These are phyloP conservation scores for Elongisporangium senticosum DNA, from an alignment of 352 stramenopile species.

Conservation along the genomic window DNA sequence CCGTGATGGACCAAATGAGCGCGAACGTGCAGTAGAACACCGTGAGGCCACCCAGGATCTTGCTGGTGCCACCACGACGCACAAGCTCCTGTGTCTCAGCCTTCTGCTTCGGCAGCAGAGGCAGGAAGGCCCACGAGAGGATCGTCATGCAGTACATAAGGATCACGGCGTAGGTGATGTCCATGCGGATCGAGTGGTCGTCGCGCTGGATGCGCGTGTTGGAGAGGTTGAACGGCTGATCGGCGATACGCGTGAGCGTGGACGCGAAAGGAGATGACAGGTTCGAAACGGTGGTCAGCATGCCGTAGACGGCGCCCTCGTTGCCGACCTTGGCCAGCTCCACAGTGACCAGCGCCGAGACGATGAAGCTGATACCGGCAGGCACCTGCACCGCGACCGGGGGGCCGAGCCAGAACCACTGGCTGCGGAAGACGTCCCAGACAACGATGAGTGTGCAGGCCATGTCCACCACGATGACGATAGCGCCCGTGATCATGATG, in stretches of 20 bases:
- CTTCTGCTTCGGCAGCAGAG: conserved; percentile 26
- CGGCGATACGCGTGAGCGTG: conserved; percentile 19
- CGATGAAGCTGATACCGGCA: conserved; percentile 24
- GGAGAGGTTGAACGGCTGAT: conserved; percentile 15
- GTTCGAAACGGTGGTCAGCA: conserved; percentile 32
- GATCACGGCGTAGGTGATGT: conserved; percentile 26
- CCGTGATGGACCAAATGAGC: conserved; percentile 24
- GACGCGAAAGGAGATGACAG: conserved; percentile 21
- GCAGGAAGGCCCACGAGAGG: conserved; percentile 19
- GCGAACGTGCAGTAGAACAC: conserved; percentile 20
- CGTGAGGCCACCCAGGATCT: conserved; percentile 14
- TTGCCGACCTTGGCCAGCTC: conserved; percentile 27
- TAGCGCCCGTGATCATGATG: conserved; percentile 14
- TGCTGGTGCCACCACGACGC: conserved; percentile 16
- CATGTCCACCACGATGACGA: conserved; percentile 10
- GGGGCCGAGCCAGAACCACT: conserved; percentile 25
- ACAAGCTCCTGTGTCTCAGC: conserved; percentile 23
- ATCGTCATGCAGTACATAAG: conserved; percentile 26
- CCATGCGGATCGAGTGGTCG: conserved; percentile 18
- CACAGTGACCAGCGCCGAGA: conserved; percentile 16
- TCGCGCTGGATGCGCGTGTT: conserved; percentile 28
- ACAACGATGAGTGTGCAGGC: conserved; percentile 15
- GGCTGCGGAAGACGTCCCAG: conserved; percentile 25
- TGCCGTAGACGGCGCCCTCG: conserved; percentile 27
- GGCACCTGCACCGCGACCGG: conserved; percentile 20